Base-by-base conservation (phyloP, 495 filamentous ascomycete species). In the Penicillium odoratum region DNA sequence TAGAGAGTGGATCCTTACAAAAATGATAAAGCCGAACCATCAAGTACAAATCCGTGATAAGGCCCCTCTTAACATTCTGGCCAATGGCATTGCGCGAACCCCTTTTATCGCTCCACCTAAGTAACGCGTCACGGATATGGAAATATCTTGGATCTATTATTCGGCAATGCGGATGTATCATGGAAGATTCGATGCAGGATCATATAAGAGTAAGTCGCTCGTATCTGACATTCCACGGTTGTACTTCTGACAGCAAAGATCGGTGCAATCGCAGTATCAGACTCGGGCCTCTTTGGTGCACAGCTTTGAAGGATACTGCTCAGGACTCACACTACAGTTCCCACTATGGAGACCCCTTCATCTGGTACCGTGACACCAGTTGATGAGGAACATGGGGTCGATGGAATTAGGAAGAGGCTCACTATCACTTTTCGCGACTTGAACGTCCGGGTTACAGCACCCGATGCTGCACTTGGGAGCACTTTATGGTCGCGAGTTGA, bases 401-500 rank as follows among this genome's bases (percentile, higher is more conserved):
- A 50, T 2, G 48, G 51, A 26, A 55, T 73, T 54, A 68, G 59
- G 11, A 77, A 77, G 47, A 58, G 68, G 40, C 51, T 77, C 7
- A 74, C 74, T 5, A 59, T 77, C 8, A 77, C 74, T 4, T 77
- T 74, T 28, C 69, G 74, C 3, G 59, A 71, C 48, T 38, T 77
- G 18, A 74, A 58, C 47, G 71, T 77, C 6, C 61, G 66, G 38
- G 74, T 77, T 0, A 73, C 72, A 3, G 72, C 74, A 30, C 71
- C 74, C 1, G 72, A 77, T 67, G 71, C 69, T 3, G 74, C 74
- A 0, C 59, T 77, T n/a, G 72, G 74, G 31, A 62, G 63, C 16
- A 75, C 74, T 6, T 51, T 77, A 18, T 67, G 58, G 59, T 75
- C 74, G 0, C 64, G 62, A 8, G 53, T 68, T 25, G 72, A 77